phyloP scores from a whole-genome alignment of 2,329 filamentous ascomycete genomes.

The Capronia coronata region DNA sequence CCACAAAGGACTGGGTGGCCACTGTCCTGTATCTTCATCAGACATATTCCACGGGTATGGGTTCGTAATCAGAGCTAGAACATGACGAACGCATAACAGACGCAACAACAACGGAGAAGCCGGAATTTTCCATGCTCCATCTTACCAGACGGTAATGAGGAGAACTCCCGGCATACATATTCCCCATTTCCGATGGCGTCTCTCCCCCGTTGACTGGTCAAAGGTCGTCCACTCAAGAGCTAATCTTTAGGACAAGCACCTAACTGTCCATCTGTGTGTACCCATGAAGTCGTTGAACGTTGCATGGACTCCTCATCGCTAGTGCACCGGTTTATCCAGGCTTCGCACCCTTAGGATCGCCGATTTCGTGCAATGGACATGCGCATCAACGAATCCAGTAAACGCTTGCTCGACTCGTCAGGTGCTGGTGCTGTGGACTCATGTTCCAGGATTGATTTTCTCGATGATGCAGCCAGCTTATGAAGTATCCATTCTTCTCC shows the following conservation, averaged over 20 bases:
- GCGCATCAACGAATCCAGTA: not conserved
- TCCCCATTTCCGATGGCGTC: too few species aligned
- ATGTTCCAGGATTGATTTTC: too few species aligned
- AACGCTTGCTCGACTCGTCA: not conserved
- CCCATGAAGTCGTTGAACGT: not conserved
- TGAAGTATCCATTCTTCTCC: not conserved
- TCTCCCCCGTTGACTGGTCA: too few species aligned
- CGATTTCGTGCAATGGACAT: not conserved
- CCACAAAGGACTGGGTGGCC: too few species aligned
- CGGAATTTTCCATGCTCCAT: too few species aligned
- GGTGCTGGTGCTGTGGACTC: not conserved
- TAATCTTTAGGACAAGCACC: not conserved
- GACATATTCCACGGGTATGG: too few species aligned
- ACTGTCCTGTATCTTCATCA: too few species aligned
- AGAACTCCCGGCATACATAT: too few species aligned
- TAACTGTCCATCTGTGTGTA: not conserved
- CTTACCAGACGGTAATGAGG: too few species aligned
- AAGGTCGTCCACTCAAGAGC: not conserved
- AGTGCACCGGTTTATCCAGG: not conserved
- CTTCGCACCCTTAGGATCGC: not conserved
- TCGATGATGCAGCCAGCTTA: not conserved
- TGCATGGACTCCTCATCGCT: not conserved
- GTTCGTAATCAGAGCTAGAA: too few species aligned
- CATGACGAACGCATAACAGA: too few species aligned
- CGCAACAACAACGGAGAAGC: too few species aligned